Conservation (phyloP, 2,329 filamentous ascomycete genomes). For the Nannizziopsis arthrosporioides region DNA sequence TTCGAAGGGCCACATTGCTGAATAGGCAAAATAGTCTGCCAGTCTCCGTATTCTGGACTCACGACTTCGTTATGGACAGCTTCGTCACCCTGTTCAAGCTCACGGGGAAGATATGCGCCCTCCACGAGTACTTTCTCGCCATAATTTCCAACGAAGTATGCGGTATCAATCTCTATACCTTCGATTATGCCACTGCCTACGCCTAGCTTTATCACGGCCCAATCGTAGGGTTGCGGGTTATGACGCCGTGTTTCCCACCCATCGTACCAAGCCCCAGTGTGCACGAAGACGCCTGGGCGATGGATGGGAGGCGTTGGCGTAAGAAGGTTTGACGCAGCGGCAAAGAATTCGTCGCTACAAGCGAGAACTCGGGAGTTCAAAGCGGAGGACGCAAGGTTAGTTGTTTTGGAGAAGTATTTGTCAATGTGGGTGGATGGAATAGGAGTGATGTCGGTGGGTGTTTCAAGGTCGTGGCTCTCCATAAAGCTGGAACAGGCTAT, state of each 20-base stretch:
- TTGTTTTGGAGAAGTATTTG: slow-evolving; percentile 43
- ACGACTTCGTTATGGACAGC: slow-evolving; percentile 19
- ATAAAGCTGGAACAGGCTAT: background rate
- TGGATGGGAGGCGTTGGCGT: slow-evolving; percentile 46
- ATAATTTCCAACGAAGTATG: slow-evolving; percentile 37
- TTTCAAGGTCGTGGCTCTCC: background rate
- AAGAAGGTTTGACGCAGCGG: slow-evolving; percentile 47
- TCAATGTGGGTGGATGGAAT: slow-evolving; percentile 43
- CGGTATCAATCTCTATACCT: slow-evolving; percentile 37
- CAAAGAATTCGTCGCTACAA: slow-evolving; percentile 52
- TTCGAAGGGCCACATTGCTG: slow-evolving; percentile 32
- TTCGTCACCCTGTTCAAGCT: slow-evolving; percentile 15
- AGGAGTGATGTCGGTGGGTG: slow-evolving; percentile 18
- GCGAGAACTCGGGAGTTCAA: slow-evolving; percentile 45
- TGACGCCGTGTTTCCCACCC: slow-evolving; percentile 54
- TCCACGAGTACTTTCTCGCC: slow-evolving; percentile 34
- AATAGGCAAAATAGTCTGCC: slow-evolving; percentile 31
- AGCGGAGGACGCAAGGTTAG: slow-evolving; percentile 34
- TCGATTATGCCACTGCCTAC: slow-evolving; percentile 33
- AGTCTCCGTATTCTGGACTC: slow-evolving; percentile 25
- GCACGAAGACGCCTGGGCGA: slow-evolving; percentile 47
- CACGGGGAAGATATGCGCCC: slow-evolving; percentile 21
- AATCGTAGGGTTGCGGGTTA: slow-evolving; percentile 47
- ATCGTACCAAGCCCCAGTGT: slow-evolving; percentile 53
- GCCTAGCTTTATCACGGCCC: slow-evolving; percentile 49